Base-by-base conservation (phyloP, 306 rosid genomes). In the Lithocarpus polystachyus region DNA sequence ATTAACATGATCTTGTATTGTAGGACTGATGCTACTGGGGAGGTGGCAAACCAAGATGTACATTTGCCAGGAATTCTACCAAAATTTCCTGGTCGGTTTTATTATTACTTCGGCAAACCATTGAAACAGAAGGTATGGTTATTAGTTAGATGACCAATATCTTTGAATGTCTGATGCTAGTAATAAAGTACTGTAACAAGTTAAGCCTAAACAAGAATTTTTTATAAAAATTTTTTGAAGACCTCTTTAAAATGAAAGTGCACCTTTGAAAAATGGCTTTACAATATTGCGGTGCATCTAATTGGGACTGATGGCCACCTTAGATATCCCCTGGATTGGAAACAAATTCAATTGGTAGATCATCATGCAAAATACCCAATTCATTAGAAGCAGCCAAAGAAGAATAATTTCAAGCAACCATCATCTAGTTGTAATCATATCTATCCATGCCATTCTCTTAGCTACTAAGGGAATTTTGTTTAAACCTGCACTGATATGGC, bases 11-110 rank as follows among this genome's bases (percentile, higher is more conserved):
- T 70, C 60, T 31, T 87, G 54, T 72, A 75, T 68, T 53, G 60
- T 76, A 95, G 99, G 85, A 29, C 61, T 62, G 82, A 78, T 48
- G 13, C 23, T 35, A 56, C 10, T n/a, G 99, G 97, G 54, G 99
- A 95, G 82, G 87, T 89, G 51, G 90, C 89, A 80, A 92, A 95
- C 69, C 97, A 95, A 80, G 92, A 77, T 62, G 48, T 90, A 12
- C 89, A 95, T 83, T 2, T 87, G 2, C 97, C 99, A 5, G 89
- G 93, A 80, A 57, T 91, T 77, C 65, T 87, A 73, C 99, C 97
- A 1, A 91, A 92, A 88, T 60, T 92, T 76, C 99, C 97, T 15
- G 97, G 97, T 37, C 81, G 96, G 37, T 89, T 92, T 87, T 95
- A 95, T 83, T 92, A 78, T 64, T 87, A 85, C 79, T 91, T 95